Base-by-base conservation (phyloP, 306 rosid species). In the Quercus glauca region DNA sequence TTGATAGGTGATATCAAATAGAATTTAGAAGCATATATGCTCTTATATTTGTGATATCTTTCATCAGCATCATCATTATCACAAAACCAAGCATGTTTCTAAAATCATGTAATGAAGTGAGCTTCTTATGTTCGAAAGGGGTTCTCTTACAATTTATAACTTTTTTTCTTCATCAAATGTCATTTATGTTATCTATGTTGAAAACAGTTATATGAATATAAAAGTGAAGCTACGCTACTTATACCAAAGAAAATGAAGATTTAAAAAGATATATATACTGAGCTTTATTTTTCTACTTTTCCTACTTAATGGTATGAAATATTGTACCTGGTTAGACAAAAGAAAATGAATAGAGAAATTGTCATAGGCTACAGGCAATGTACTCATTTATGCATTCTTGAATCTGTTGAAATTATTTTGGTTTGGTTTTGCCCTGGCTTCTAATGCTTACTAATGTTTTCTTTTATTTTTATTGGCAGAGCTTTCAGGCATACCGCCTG, bases 401-500 rank as follows among this genome's bases (percentile, higher is more conserved):
- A 60, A 63, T 43, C 20, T 28, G 21, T 28, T 63, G 69, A 63
- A 5, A 5, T 59, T 4, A 18, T 26, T 17, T 57, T 14, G 18
- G n/a, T 77, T 73, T 51, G 69, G 51, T 12, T n/a, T 35, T 7
- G 51, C 26, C 14, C 26, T 11, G 33, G 21, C 56, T 77, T 28
- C 25, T 72, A 41, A 41, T 68, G 71, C 73, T 59, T 68, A n/a
- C 69, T 78, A 41, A 57, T 35, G 64, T 72, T 11, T 11, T 15
- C 69, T 61, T 77, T 51, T 53, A 33, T 70, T 84, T 60, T 63
- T 73, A 69, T n/a, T n/a, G n/a, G n/a, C n/a, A n/a, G n/a, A n/a
- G n/a, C n/a, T n/a, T n/a, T n/a, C n/a, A n/a, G n/a, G 98, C 65
- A 83, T 93, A 80, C 92, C 94, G 26, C 84, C 92, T 1, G 98